Evolutionary conservation across 1,284 basidiomycete species (phyloP).

Genomic region (Moesziomyces antarcticus): DNA sequence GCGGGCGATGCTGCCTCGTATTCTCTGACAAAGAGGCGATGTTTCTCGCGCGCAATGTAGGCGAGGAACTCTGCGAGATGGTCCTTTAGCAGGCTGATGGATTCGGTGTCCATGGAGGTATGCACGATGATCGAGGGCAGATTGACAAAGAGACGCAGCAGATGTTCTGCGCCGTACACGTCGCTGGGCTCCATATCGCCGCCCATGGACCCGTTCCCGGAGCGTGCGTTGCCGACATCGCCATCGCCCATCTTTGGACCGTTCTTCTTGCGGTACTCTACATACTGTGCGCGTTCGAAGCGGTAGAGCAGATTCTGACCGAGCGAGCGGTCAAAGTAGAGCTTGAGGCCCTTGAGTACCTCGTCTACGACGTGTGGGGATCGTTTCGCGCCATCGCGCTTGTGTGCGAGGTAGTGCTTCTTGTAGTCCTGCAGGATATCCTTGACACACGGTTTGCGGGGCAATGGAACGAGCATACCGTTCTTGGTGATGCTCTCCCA

Average conservation of each 20-base stretch:
- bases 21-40: slow-evolving; percentile 77
- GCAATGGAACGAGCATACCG: slow-evolving; percentile 83
- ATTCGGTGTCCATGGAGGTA: slow-evolving; percentile 90
- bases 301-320: slow-evolving; percentile 92
- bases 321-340: slow-evolving; percentile 92
- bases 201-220: slow-evolving; percentile 62
- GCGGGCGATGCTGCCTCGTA: slow-evolving; percentile 78
- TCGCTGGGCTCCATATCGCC: slow-evolving; percentile 80
- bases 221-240: slow-evolving; percentile 66
- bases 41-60: slow-evolving; percentile 78
- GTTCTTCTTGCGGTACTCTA: slow-evolving; percentile 80
- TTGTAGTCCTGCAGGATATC: slow-evolving; percentile 82
- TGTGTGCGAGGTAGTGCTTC: slow-evolving; percentile 38
- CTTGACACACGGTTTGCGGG: slow-evolving; percentile 82
- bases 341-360: slow-evolving; percentile 85
- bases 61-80: slow-evolving; percentile 88
- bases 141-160: slow-evolving; percentile 84
- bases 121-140: slow-evolving; percentile 81
- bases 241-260: slow-evolving; percentile 70
- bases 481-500: slow-evolving; percentile 98
- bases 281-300: slow-evolving; percentile 92
- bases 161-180: slow-evolving; percentile 93
- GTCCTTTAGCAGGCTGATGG: slow-evolving; percentile 82
- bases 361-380: slow-evolving; percentile 76
- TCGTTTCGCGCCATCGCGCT: slow-evolving; percentile 4